A percentile compares a stretch with the other conserved stretches of the same genome.
Evolutionary conservation across 306 rosid species (phyloP).

Genomic region (Vigna angularis): DNA sequence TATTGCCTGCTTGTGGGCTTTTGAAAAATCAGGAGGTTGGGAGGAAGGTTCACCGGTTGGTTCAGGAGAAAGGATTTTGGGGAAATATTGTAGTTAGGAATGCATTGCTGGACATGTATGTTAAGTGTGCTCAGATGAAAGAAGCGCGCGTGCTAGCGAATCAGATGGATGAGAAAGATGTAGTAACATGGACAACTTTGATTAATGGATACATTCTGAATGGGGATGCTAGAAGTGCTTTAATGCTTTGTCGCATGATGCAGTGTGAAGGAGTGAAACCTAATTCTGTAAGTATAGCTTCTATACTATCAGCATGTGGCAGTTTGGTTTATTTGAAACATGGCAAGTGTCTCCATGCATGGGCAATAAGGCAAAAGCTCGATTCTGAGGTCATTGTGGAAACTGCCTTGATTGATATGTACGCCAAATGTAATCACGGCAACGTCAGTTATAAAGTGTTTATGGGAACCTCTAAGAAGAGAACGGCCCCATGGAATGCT

Average conservation of each 20-base stretch:
- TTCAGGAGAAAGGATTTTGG: slow-evolving; percentile 62
- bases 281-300: slow-evolving; percentile 67
- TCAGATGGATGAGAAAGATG: slow-evolving; percentile 66
- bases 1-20: slow-evolving; percentile 78
- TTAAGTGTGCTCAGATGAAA: slow-evolving; percentile 70
- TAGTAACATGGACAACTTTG: slow-evolving; percentile 89
- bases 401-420: slow-evolving; percentile 88
- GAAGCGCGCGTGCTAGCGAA: slow-evolving; percentile 61
- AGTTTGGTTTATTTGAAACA: slow-evolving; percentile 54
- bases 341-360: slow-evolving; percentile 77
- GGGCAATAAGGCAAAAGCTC: slow-evolving; percentile 75
- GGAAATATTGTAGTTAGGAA: slow-evolving; percentile 58
- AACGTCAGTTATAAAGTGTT: slow-evolving; percentile 62
- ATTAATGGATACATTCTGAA: slow-evolving; percentile 74
- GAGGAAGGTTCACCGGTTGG: slow-evolving; percentile 61
- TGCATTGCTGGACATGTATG: slow-evolving; percentile 86
- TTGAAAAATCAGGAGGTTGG: slow-evolving; percentile 62
- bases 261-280: slow-evolving; percentile 71
- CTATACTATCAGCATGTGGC: slow-evolving; percentile 77
- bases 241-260: slow-evolving; percentile 70
- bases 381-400: slow-evolving; percentile 75
- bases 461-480: slow-evolving; percentile 61
- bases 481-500: slow-evolving; percentile 86
- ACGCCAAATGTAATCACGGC: slow-evolving; percentile 58
- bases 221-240: slow-evolving; percentile 68